Evolutionary conservation across 2,329 filamentous ascomycete species (phyloP).

Genomic region (Leptosphaerulina australis): DNA sequence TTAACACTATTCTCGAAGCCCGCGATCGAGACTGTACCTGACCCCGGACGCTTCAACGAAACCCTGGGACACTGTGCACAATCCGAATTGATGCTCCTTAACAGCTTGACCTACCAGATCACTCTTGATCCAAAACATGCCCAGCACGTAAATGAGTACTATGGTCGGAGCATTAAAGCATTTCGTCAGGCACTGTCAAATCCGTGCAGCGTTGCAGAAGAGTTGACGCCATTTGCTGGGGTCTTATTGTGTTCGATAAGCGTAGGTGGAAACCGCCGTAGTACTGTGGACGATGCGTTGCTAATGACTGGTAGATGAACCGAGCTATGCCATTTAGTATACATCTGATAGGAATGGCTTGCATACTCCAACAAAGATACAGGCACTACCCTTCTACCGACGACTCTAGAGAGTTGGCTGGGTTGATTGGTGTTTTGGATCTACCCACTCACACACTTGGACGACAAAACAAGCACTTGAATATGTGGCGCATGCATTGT

Average conservation of each 20-base stretch:
- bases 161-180: constrained; percentile 12
- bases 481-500: constrained; percentile 14
- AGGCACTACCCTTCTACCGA: background rate
- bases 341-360: constrained; percentile 15
- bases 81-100: constrained; percentile 11
- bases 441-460: constrained; percentile 12
- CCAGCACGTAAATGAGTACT: constrained; percentile 7
- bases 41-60: constrained; percentile 9
- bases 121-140: constrained; percentile 11
- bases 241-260: constrained; percentile 13
- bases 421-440: constrained; percentile 12
- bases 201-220: constrained; percentile 1
- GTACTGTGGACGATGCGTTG: background rate
- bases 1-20: constrained; percentile 10
- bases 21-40: constrained; percentile 1
- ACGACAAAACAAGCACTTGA: constrained; percentile 3
- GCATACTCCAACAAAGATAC: constrained; percentile 9
- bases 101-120: constrained; percentile 17
- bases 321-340: constrained; percentile 18
- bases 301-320: constrained; percentile 8
- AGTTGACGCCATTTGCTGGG: constrained; percentile 11
- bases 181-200: constrained; percentile 11
- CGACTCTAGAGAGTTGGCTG: constrained; percentile 8
- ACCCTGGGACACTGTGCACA: constrained; percentile 7
- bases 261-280: background rate